A percentile compares a stretch with the other conserved stretches of the same genome.
These are phyloP conservation scores for Pleurotus tuber-regium DNA, from an alignment of 768 basidiomycete species.

Conservation along the genomic window DNA sequence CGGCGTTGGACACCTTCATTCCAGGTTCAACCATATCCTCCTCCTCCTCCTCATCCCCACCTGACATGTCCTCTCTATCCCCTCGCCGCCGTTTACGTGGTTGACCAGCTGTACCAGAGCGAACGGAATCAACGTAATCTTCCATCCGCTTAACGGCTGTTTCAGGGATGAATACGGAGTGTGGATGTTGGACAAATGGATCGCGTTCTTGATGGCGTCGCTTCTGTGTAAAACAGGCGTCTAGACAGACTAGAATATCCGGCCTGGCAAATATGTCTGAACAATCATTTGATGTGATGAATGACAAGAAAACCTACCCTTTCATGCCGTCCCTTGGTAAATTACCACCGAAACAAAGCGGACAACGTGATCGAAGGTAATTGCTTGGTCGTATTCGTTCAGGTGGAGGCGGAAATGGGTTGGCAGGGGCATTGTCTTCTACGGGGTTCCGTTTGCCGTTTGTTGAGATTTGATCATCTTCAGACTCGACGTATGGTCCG, in stretches of 20 bases:
- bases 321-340: neutral
- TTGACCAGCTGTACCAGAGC: neutral
- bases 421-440: neutral
- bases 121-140: conserved; percentile 14
- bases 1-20: conserved; percentile 24
- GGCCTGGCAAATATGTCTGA: conserved; percentile 11
- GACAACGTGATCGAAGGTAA: conserved; percentile 10
- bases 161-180: conserved; percentile 19
- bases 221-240: conserved; percentile 34
- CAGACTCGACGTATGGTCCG: neutral
- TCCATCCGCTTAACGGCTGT: conserved; percentile 19
- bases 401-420: neutral
- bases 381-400: neutral
- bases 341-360: conserved; percentile 10
- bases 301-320: neutral
- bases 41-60: neutral
- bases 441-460: too few species aligned
- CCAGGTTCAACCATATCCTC: conserved; percentile 18
- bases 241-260: conserved; percentile 28
- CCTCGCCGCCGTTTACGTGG: neutral
- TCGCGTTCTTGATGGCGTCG: conserved; percentile 15
- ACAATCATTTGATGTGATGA: neutral
- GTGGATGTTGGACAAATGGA: conserved; percentile 18
- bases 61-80: too few species aligned
- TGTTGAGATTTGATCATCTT: neutral